Percentiles rank a stretch among this genome's conserved stretches.
Evolutionary conservation across 345 rosid species (phyloP).

Genomic region (Stellera chamaejasme): DNA sequence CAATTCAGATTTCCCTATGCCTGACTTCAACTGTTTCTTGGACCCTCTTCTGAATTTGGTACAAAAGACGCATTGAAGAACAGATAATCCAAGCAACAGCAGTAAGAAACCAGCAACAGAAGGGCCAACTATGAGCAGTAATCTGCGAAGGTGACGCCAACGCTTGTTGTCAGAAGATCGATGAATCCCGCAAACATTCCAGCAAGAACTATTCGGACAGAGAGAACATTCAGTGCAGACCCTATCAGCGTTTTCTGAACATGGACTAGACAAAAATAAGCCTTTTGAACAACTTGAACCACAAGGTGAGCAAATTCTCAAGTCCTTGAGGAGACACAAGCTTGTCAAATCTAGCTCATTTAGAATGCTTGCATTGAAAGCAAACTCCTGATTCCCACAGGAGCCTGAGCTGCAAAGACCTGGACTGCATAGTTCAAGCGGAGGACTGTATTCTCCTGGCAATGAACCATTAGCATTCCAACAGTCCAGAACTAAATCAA

Average conservation of each 20-base stretch:
- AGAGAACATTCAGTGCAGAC: constrained; percentile 81
- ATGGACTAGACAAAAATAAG: constrained; percentile 70
- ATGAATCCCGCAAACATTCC: constrained; percentile 47
- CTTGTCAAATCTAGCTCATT: constrained; percentile 69
- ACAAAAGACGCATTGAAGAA: constrained; percentile 32
- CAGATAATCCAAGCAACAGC: constrained; percentile 39
- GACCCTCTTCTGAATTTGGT: constrained; percentile 33
- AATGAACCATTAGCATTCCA: constrained; percentile 55
- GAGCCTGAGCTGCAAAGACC: constrained; percentile 57
- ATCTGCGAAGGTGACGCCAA: constrained; percentile 35
- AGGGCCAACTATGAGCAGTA: constrained; percentile 38
- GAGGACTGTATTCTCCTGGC: constrained; percentile 54
- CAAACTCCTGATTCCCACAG: constrained; percentile 47
- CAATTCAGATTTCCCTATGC: constrained; percentile 49
- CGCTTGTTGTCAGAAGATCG: constrained; percentile 32
- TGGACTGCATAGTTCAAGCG: constrained; percentile 82
- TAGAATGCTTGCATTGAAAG: constrained; percentile 80
- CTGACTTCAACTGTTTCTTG: constrained; percentile 36
- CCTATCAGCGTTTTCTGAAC: constrained; percentile 59
- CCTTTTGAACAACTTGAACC: constrained; percentile 72
- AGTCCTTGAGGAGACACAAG: constrained; percentile 56
- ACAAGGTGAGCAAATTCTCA: constrained; percentile 67
- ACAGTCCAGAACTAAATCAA: constrained; percentile 78
- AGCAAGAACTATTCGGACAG: constrained; percentile 89
- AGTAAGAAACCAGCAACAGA: constrained; percentile 33